Base-by-base conservation (phyloP, 1,284 basidiomycete species). In the Trametes versicolor region DNA sequence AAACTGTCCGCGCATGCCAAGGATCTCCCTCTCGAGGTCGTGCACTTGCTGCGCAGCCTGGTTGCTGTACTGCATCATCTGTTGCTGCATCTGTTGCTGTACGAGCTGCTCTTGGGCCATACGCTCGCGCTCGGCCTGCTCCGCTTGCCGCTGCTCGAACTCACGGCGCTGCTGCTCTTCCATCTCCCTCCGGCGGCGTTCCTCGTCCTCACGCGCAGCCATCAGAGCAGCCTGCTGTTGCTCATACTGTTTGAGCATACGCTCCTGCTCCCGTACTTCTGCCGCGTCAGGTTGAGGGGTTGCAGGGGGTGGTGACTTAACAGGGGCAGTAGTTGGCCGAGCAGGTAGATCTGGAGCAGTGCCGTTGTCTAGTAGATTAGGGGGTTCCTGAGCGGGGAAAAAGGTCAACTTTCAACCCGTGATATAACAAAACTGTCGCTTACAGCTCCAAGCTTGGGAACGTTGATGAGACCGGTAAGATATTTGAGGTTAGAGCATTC, bases 401-500 rank as follows among this genome's bases (percentile, higher is more conserved):
- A 63, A 45, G 7, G 4, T 45, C 43, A 25, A 51, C 4, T 29
- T 4, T 21, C 4, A 17, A 10, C 36, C 67, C 47, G 63, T 37
- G 64, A 58, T 65, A 58, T 47, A 2, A 23, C 56, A 36, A 17
- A 8, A 53, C 21, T 34, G 17, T 39, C 7, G 74, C 83, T 65
- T 72, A 94, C 94, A 76, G 95, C 91, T 47, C 95, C 96, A 25
- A 98, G 86, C 77, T 98, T 98, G 21, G 96, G 96, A 0, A 98
- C 96, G 76, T 98, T 98, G 76, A 98, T 97, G 23, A 98, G 84
- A 49, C 95, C 94, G 17, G 96, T 98, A 55, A 98, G 82, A 77
- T 97, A 98, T 77, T 97, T 98, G 71, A 98, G 86, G 79, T 98
- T 98, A 19, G 95, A 97, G 76, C 96, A 98, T 76, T 98, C 96